Evolutionary conservation across 805 yeast species (phyloP), one percentile per base, ranked within the genome.

Genomic region (Schizosaccharomyces octosporus): DNA sequence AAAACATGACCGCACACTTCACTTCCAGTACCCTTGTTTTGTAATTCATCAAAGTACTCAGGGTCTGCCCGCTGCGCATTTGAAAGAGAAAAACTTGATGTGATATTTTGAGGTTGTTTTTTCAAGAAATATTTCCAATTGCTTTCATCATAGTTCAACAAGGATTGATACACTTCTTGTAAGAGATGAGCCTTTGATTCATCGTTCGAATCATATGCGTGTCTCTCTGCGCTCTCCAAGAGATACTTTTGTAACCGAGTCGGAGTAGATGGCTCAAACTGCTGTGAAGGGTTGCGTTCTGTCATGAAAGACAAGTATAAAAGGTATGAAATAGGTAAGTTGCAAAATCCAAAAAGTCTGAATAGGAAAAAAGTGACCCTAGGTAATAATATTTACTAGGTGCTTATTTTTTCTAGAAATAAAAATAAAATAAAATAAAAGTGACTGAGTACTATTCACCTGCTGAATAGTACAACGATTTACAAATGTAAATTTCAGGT

Each of bases 1-100:
- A 87, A 83, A 61, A 81, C 81, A 24, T 83, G 74, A 1, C 87
- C 84, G 69, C 95, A 87, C 0, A 90, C 59, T 32, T 55, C 42
- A 32, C 27, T n/a, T 13, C 55, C 55, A 4, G 24, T 13, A 19
- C 55, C 27, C 24, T 48, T 48, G 21, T 43, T 19, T 43, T 43
- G 48, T 9, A 43, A 43, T 5, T 43, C 48, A n/a, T 43, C 6
- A 19, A 19, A 17, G 48, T 19, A 43, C 21, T 43, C 48, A 15
- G 48, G 48, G n/a, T 43, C 48, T 5, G 48, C n/a, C 6, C 21
- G 48, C 29, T 48, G 55, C 5, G 24, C 29, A n/a, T 24, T 24
- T 24, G 55, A 24, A 15, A 48, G 29, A 48, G 27, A 24, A 24
- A 48, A 48, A 13, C 24, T 24, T 5, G 55, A 48, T 13, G 55